A percentile compares a stretch with the other conserved stretches of the same genome.
Evolutionary conservation across 768 basidiomycete species (phyloP).

Genomic region (Cubamyces sp.): DNA sequence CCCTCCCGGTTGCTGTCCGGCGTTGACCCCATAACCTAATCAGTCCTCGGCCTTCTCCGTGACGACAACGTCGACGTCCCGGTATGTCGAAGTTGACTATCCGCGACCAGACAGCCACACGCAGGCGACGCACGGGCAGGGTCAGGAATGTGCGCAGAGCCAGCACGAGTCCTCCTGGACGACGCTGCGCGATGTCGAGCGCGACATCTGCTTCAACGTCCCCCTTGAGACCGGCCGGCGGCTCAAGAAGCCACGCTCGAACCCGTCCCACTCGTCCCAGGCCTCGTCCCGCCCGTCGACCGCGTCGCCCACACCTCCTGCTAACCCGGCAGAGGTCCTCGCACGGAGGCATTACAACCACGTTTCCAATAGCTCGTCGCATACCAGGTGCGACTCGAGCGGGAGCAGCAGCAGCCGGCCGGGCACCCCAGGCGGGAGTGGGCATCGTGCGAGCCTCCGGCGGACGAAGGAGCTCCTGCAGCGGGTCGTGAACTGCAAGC

Average conservation of each 20-base stretch:
- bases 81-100: slow-evolving; percentile 38
- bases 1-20: not conserved
- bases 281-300: not conserved
- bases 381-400: not conserved
- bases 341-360: slow-evolving; percentile 37
- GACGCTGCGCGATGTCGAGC: slow-evolving; percentile 27
- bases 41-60: slow-evolving; percentile 41
- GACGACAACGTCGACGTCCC: slow-evolving; percentile 41
- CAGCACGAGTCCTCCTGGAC: slow-evolving; percentile 26
- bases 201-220: slow-evolving; percentile 28
- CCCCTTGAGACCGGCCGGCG: slow-evolving; percentile 24
- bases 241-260: slow-evolving; percentile 26
- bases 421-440: not conserved
- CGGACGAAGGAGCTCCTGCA: slow-evolving; percentile 28
- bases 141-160: slow-evolving; percentile 2
- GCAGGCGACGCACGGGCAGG: not conserved
- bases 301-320: slow-evolving; percentile 25
- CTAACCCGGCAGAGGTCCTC: slow-evolving; percentile 35
- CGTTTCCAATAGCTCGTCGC: slow-evolving; percentile 4
- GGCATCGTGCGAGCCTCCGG: slow-evolving; percentile 11
- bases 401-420: not conserved
- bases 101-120: slow-evolving; percentile 3
- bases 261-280: not conserved
- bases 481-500: slow-evolving; percentile 30
- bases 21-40: not conserved